Percentiles rank a stretch among this genome's conserved stretches.
These are phyloP conservation scores for Fagopyrum esculentum DNA, from an alignment of 148 eudicot species.

Conservation along the genomic window DNA sequence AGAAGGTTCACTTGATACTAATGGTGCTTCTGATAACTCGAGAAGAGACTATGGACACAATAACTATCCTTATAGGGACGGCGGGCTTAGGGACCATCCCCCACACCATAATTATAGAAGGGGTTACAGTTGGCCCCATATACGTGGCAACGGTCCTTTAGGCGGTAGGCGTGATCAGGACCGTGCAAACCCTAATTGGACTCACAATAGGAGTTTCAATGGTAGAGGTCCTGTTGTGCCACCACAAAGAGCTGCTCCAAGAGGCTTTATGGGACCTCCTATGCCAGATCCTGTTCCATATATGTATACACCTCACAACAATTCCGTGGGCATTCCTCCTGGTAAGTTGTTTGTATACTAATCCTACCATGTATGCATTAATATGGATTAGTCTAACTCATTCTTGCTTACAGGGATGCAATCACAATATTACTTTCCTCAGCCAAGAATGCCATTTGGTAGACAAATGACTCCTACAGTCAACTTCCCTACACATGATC, in stretches of 20 bases:
- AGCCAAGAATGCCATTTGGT: conserved; percentile 37
- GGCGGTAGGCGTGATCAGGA: conserved; percentile 74
- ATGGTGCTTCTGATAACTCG: conserved; percentile 36
- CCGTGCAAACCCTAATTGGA: conserved; percentile 72
- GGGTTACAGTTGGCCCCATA: conserved; percentile 42
- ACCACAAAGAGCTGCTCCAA: conserved; percentile 36
- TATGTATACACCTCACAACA: conserved; percentile 34
- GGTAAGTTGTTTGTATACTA: conserved; percentile 26
- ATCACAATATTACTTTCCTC: conserved; percentile 20
- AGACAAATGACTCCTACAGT: conserved; percentile 27
- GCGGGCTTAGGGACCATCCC: conserved; percentile 43
- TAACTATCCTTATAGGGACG: conserved; percentile 36
- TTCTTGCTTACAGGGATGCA: conserved; percentile 58
- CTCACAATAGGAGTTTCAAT: conserved; percentile 37
- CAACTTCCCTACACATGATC: not conserved
- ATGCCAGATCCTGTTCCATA: conserved; percentile 31
- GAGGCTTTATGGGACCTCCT: conserved; percentile 43
- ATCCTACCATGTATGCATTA: not conserved
- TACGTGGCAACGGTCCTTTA: conserved; percentile 58
- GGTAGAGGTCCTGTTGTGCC: conserved; percentile 55
- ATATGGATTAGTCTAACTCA: conserved; percentile 1
- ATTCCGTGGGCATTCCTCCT: conserved; percentile 38
- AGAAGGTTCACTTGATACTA: conserved; percentile 24
- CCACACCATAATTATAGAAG: conserved; percentile 48
- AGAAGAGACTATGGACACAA: conserved; percentile 28